These are phyloP conservation scores for Pseudogymnoascus destructans DNA, from an alignment of 2,329 filamentous ascomycete genomes.

Conservation along the genomic window DNA sequence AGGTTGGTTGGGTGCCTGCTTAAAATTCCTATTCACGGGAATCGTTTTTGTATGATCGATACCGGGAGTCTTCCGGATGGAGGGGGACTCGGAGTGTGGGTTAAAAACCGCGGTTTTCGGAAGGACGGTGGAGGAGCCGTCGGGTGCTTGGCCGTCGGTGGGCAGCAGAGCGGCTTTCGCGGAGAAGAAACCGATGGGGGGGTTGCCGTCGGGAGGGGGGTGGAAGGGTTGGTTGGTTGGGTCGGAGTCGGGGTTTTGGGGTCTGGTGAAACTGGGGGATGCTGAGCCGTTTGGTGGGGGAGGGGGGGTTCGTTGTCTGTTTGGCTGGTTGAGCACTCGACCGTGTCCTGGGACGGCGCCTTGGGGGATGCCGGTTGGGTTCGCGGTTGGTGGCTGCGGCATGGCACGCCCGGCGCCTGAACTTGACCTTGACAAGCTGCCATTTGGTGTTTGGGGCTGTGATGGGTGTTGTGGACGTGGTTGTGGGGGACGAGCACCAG, in stretches of 20 bases:
- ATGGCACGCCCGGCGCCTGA: conserved; percentile 15
- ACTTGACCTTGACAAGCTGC: conserved; percentile 19
- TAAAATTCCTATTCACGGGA: conserved; percentile 24
- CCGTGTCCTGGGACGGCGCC: conserved; percentile 13
- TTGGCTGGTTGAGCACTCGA: conserved; percentile 24
- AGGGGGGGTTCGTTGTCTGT: conserved; percentile 14
- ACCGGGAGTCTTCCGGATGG: conserved; percentile 77
- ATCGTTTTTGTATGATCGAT: conserved; percentile 56
- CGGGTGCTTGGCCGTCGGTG: conserved; percentile 29
- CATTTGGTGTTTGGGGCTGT: conserved; percentile 24
- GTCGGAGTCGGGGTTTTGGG: background rate
- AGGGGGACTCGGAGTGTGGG: conserved; percentile 64
- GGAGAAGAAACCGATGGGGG: conserved; percentile 48
- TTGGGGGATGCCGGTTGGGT: conserved; percentile 3
- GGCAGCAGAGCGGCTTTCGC: conserved; percentile 47
- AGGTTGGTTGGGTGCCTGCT: conserved; percentile 34
- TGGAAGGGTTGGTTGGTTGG: conserved; percentile 13
- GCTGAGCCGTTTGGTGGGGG: conserved; percentile 18
- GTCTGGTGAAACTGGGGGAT: conserved; percentile 18
- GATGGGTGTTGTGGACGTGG: conserved; percentile 10
- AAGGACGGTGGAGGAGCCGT: conserved; percentile 26
- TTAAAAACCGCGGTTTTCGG: conserved; percentile 44
- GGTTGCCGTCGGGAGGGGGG: conserved; percentile 19
- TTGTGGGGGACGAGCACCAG: background rate
- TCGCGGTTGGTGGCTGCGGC: conserved; percentile 9